These are phyloP conservation scores for Cinnamomum micranthum DNA, from an alignment of 164 flowering plant species.

Conservation along the genomic window DNA sequence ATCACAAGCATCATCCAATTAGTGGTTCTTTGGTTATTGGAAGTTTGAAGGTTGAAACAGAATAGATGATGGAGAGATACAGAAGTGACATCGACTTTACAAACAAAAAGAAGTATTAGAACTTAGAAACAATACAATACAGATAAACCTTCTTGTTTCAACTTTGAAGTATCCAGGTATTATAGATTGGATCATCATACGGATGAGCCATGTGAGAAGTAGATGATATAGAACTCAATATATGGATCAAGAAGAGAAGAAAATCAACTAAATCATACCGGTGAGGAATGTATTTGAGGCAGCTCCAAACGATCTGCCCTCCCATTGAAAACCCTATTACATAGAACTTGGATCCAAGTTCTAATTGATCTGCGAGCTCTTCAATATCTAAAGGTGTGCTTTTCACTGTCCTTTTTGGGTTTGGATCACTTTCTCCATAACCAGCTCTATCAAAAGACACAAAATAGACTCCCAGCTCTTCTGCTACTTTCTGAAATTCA, in stretches of 20 bases:
- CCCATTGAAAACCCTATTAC: constrained; percentile 66
- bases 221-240: no score
- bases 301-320: constrained; percentile 49
- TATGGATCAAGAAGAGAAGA: neutral
- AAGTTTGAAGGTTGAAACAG: no score
- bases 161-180: no score
- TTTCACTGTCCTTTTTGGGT: constrained; percentile 45
- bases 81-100: no score
- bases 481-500: constrained; percentile 40
- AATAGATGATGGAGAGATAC: no score
- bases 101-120: no score
- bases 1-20: no score
- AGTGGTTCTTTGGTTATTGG: no score
- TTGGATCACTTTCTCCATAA: constrained; percentile 76
- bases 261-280: constrained; percentile 32
- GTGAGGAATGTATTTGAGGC: constrained; percentile 74
- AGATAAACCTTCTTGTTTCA: no score
- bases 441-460: constrained; percentile 73
- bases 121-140: no score
- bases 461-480: constrained; percentile 49
- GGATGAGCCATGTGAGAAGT: no score
- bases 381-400: constrained; percentile 62
- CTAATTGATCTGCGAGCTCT: constrained; percentile 71
- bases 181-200: no score
- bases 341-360: constrained; percentile 55